phyloP scores from a whole-genome alignment of 345 rosid species.

The Eutrema japonicum region DNA sequence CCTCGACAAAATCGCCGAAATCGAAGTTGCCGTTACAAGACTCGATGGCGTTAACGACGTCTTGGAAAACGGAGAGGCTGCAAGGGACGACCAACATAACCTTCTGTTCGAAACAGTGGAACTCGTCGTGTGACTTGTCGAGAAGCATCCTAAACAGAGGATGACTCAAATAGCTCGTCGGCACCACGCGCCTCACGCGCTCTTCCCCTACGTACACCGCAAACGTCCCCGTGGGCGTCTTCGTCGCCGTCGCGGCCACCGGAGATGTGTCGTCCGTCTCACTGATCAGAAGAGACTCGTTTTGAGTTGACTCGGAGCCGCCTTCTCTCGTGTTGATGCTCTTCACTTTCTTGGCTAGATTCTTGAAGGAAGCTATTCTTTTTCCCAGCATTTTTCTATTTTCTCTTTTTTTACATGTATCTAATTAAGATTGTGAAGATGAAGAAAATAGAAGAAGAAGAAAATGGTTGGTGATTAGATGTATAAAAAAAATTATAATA shows the following conservation, averaged over 20 bases:
- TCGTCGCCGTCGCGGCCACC: constrained; percentile 17
- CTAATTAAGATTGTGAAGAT: constrained; percentile 10
- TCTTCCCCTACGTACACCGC: constrained; percentile 85
- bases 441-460: constrained; percentile 28
- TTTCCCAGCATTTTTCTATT: constrained; percentile 58
- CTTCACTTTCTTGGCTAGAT: constrained; percentile 76
- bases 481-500: constrained; percentile 1
- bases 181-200: constrained; percentile 67
- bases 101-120: constrained; percentile 58
- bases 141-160: constrained; percentile 84
- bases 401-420: not conserved
- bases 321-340: constrained; percentile 42
- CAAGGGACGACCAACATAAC: constrained; percentile 78
- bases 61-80: constrained; percentile 67
- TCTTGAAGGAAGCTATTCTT: constrained; percentile 76
- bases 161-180: constrained; percentile 72
- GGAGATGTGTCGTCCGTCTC: constrained; percentile 40
- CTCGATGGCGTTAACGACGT: constrained; percentile 69
- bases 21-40: constrained; percentile 72
- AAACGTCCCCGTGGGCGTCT: constrained; percentile 72
- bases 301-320: constrained; percentile 43
- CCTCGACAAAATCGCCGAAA: constrained; percentile 71
- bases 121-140: constrained; percentile 76
- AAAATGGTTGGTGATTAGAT: constrained; percentile 38
- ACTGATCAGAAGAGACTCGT: constrained; percentile 54